A percentile compares a stretch with the other conserved stretches of the same genome.
These are phyloP conservation scores for Smithsoniella earleae DNA, from an alignment of 163 green algal genomes.

Conservation along the genomic window DNA sequence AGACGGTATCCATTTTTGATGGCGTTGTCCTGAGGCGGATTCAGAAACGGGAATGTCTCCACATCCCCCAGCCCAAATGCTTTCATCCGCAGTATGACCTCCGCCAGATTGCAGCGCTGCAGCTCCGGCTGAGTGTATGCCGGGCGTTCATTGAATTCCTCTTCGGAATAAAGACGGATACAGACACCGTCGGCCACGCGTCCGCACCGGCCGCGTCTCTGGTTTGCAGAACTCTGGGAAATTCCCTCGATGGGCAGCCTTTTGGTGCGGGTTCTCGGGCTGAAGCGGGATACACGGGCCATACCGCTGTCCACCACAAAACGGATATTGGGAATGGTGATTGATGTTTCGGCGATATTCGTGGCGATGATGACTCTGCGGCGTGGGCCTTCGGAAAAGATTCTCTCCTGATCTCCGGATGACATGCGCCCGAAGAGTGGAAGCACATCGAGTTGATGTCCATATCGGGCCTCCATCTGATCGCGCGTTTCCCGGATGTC, in stretches of 20 bases:
- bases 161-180: slow-evolving; percentile 80
- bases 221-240: too few relatives aligned
- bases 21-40: too few relatives aligned
- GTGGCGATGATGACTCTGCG: slow-evolving; percentile 80
- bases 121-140: slow-evolving; percentile 72
- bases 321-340: slow-evolving; percentile 77
- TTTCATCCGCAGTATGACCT: slow-evolving; percentile 61
- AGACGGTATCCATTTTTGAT: too few relatives aligned
- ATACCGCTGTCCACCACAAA: slow-evolving; percentile 79
- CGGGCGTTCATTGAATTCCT: slow-evolving; percentile 50
- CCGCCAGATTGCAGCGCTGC: slow-evolving; percentile 61
- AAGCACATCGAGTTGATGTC: too few relatives aligned
- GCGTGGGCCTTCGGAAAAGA: too few relatives aligned
- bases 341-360: slow-evolving; percentile 87
- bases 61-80: slow-evolving; percentile 71
- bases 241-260: too few relatives aligned
- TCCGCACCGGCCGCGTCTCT: slow-evolving; percentile 37
- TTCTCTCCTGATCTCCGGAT: too few relatives aligned
- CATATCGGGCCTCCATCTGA: too few relatives aligned
- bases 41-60: slow-evolving; percentile 80
- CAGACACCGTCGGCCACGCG: slow-evolving; percentile 69
- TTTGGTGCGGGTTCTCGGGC: too few relatives aligned
- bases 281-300: too few relatives aligned
- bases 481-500: too few relatives aligned
- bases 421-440: too few relatives aligned